A percentile compares a stretch with the other conserved stretches of the same genome.
phyloP scores from a whole-genome alignment of 2,329 filamentous ascomycete species.

The Gaeumannomyces tritici region DNA sequence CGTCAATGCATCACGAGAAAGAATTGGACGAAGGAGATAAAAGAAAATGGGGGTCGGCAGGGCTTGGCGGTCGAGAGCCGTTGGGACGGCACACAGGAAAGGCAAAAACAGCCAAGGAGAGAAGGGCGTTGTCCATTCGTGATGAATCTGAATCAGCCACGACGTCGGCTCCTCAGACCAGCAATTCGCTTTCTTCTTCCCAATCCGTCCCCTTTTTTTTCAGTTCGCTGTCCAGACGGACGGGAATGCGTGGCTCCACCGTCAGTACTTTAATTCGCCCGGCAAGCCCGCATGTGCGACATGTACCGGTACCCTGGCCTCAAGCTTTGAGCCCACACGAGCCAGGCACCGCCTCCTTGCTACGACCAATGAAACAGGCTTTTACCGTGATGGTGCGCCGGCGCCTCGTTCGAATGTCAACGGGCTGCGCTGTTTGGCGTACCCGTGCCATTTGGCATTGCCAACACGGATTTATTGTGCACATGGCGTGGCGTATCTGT shows the following conservation, averaged over 20 bases:
- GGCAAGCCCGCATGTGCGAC: neutral
- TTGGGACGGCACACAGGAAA: neutral
- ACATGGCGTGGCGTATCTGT: too few relatives aligned
- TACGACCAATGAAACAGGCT: neutral
- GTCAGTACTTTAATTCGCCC: neutral
- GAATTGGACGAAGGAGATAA: neutral
- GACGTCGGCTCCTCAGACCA: neutral
- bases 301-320: neutral
- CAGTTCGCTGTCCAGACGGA: neutral
- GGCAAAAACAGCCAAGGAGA: neutral
- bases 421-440: too few relatives aligned
- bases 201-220: neutral
- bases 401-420: neutral
- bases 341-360: neutral
- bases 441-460: too few relatives aligned
- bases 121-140: neutral
- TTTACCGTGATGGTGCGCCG: neutral
- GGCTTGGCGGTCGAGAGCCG: neutral
- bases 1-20: slow-evolving; percentile 13
- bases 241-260: neutral
- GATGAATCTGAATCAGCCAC: neutral
- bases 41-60: neutral
- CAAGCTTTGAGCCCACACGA: neutral
- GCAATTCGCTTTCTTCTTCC: neutral
- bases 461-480: neutral